Percentiles rank a stretch among this genome's conserved stretches.
Evolutionary conservation across 148 eudicot genomes (phyloP).

Genomic region (Chenopodium quinoa): DNA sequence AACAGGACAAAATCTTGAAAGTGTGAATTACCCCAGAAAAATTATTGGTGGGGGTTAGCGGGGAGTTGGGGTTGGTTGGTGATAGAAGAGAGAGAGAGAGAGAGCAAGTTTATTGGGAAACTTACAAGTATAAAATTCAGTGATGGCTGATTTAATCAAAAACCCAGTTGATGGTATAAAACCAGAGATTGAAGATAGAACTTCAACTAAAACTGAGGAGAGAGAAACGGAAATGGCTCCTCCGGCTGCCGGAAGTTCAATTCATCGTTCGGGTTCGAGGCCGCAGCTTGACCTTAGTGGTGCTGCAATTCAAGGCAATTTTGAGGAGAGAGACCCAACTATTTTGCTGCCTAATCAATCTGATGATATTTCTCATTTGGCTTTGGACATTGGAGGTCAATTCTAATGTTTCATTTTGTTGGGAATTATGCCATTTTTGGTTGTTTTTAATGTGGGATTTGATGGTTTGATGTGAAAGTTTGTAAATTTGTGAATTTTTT

Average conservation of each 20-base stretch:
- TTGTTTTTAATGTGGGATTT: not conserved
- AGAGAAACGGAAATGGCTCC: slow-evolving; percentile 48
- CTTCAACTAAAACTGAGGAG: slow-evolving; percentile 7
- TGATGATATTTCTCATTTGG: slow-evolving; percentile 96
- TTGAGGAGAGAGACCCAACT: slow-evolving; percentile 85
- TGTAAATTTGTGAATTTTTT: not conserved
- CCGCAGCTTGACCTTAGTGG: slow-evolving; percentile 90
- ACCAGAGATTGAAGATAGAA: slow-evolving; percentile 24
- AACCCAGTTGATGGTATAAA: slow-evolving; percentile 38
- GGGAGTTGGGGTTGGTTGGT: slow-evolving; percentile 21
- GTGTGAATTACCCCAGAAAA: slow-evolving; percentile 23
- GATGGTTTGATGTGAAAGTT: not conserved
- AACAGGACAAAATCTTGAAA: slow-evolving; percentile 10
- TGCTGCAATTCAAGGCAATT: slow-evolving; percentile 93
- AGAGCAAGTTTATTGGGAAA: not conserved
- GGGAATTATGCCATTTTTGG: not conserved
- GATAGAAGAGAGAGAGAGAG: slow-evolving; percentile 13
- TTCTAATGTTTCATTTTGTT: not conserved
- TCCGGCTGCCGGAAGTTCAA: slow-evolving; percentile 47
- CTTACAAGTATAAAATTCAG: not conserved
- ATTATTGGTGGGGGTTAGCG: slow-evolving; percentile 25
- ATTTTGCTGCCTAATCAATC: slow-evolving; percentile 95
- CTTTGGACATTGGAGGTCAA: slow-evolving; percentile 95
- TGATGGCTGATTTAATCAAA: slow-evolving; percentile 18
- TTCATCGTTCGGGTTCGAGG: slow-evolving; percentile 72